Conservation (phyloP, 257 asterid genomes). For the Solanum phureja region DNA sequence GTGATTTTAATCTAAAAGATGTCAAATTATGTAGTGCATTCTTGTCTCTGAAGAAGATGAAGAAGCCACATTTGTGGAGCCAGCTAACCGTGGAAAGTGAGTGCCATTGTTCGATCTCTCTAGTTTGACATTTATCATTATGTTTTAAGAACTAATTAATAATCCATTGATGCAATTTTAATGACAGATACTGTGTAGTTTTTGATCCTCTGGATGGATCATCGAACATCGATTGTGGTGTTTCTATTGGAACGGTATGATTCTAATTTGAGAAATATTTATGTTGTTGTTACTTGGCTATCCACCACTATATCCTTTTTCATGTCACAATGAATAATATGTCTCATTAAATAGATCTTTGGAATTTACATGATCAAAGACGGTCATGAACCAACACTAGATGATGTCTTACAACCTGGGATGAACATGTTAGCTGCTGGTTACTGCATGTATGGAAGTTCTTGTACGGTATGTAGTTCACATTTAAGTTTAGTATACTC, state of each 20-base stretch:
- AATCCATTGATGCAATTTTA: neutral
- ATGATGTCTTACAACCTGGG: slow-evolving; percentile 92
- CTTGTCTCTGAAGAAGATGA: slow-evolving; percentile 98
- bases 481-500: neutral
- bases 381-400: slow-evolving; percentile 55
- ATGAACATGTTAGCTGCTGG: slow-evolving; percentile 94
- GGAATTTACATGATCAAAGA: slow-evolving; percentile 67
- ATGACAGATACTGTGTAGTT: slow-evolving; percentile 83
- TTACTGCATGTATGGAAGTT: slow-evolving; percentile 97
- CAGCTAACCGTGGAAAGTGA: slow-evolving; percentile 74
- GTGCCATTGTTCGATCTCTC: slow-evolving; percentile 6
- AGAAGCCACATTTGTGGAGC: slow-evolving; percentile 79
- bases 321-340: neutral
- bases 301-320: neutral
- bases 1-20: neutral
- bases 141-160: neutral
- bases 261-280: neutral
- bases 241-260: slow-evolving; percentile 89
- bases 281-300: neutral
- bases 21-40: slow-evolving; percentile 46
- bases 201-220: slow-evolving; percentile 98
- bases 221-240: slow-evolving; percentile 96
- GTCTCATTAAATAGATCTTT: slow-evolving; percentile 44
- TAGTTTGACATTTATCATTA: neutral
- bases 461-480: slow-evolving; percentile 59